Conservation (phyloP, 2,329 filamentous ascomycete genomes). For the Botrytis tulipae region DNA sequence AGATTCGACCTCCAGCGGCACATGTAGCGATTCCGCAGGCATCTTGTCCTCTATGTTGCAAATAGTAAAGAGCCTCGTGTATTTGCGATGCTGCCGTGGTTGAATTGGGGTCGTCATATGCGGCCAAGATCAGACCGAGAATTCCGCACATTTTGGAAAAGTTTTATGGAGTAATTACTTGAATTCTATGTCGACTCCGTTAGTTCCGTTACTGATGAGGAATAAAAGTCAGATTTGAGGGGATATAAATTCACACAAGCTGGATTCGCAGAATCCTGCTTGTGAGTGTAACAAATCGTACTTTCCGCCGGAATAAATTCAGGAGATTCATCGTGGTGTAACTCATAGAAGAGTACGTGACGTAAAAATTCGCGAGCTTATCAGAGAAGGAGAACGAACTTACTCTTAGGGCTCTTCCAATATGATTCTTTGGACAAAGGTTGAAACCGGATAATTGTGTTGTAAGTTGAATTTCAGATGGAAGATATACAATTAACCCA, state of each 20-base stretch:
- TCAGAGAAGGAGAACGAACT: not conserved
- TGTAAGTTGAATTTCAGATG: not conserved
- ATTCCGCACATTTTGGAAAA: conserved; percentile 58
- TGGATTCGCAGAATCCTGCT: conserved; percentile 31
- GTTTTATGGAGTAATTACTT: not conserved
- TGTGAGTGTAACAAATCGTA: conserved; percentile 37
- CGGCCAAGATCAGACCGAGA: conserved; percentile 58
- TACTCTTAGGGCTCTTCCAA: not conserved
- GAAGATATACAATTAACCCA: not conserved
- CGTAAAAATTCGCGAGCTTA: not conserved
- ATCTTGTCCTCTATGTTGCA: conserved; percentile 78
- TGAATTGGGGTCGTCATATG: conserved; percentile 47
- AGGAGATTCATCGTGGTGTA: not conserved
- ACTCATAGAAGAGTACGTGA: not conserved
- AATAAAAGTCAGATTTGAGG: conserved; percentile 1
- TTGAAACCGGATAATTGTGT: not conserved
- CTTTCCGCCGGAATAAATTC: conserved; percentile 33
- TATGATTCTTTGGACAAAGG: not conserved
- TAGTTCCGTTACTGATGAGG: conserved; percentile 18
- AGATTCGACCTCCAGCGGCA: conserved; percentile 74
- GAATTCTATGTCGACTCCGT: conserved; percentile 15
- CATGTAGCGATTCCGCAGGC: conserved; percentile 79
- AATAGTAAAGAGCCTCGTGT: conserved; percentile 69
- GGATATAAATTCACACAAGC: conserved; percentile 23
- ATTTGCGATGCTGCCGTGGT: conserved; percentile 61